These are phyloP conservation scores for Priceomyces carsonii DNA, from an alignment of 805 yeast genomes.

Conservation along the genomic window DNA sequence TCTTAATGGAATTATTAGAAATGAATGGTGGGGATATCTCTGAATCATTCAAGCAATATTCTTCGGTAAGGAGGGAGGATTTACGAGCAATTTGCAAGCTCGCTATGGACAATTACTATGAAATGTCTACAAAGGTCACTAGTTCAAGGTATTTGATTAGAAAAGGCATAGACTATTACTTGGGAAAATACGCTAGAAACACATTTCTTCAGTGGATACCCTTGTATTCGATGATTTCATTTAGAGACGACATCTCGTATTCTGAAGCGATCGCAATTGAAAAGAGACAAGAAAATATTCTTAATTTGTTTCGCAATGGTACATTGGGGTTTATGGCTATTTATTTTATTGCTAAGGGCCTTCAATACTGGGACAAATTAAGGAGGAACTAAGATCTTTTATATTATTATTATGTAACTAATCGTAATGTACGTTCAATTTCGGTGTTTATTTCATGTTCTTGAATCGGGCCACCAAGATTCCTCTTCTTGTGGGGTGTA, in stretches of 20 bases:
- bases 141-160: constrained; percentile 60
- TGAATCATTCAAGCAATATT: constrained; percentile 56
- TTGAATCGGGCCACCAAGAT: no score
- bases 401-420: not conserved
- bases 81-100: constrained; percentile 73
- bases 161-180: constrained; percentile 64
- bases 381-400: not conserved
- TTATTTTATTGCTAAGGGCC: constrained; percentile 9
- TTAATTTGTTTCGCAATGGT: constrained; percentile 32
- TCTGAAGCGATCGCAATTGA: constrained; percentile 62
- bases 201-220: constrained; percentile 65
- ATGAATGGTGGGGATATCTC: constrained; percentile 34
- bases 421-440: no score
- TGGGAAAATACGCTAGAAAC: constrained; percentile 60
- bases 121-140: constrained; percentile 82
- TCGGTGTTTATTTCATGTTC: no score
- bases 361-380: constrained; percentile 9
- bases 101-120: constrained; percentile 79
- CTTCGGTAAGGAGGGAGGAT: constrained; percentile 60
- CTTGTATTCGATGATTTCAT: constrained; percentile 88
- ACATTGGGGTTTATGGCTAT: constrained; percentile 7
- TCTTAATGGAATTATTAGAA: constrained; percentile 53
- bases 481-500: no score
- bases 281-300: constrained; percentile 52
- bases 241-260: constrained; percentile 79